Percentiles rank a stretch among this genome's conserved stretches.
Evolutionary conservation across 768 basidiomycete genomes (phyloP).

Genomic region (Boletus barrowsii): DNA sequence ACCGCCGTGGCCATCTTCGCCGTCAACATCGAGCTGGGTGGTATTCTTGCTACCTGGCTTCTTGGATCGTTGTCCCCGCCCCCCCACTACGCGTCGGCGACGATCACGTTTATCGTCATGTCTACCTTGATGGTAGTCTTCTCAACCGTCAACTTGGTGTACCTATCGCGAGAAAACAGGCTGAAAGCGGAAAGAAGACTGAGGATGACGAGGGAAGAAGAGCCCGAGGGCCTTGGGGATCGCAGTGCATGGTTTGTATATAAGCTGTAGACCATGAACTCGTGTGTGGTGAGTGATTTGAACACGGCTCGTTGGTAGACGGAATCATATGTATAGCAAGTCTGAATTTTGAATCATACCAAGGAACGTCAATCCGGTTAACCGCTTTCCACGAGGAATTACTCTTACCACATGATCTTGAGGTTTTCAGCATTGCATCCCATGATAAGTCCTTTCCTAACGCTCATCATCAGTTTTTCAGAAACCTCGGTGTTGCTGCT

Average conservation of each 20-base stretch:
- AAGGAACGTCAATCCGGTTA: no score
- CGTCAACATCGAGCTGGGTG: background rate
- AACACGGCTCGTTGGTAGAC: no score
- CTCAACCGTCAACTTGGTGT: background rate
- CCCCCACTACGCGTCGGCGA: background rate
- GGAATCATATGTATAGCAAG: no score
- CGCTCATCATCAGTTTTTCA: no score
- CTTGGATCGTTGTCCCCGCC: background rate
- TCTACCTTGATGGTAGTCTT: background rate
- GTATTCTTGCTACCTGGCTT: background rate
- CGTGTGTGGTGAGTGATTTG: no score
- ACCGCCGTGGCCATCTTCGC: background rate
- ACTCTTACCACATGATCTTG: no score
- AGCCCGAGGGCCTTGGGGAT: constrained; percentile 45
- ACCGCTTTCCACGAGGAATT: no score
- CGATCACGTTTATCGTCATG: constrained; percentile 2
- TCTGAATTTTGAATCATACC: no score
- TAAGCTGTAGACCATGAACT: constrained; percentile 31
- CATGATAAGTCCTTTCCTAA: no score
- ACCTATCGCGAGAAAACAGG: background rate
- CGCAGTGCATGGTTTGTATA: constrained; percentile 55
- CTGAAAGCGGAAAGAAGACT: constrained; percentile 25
- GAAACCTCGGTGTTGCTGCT: no score
- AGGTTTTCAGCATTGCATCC: no score
- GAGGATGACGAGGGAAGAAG: constrained; percentile 32